These are phyloP conservation scores for Hypoxylon rubiginosum DNA, from an alignment of 2,329 filamentous ascomycete genomes.

Conservation along the genomic window DNA sequence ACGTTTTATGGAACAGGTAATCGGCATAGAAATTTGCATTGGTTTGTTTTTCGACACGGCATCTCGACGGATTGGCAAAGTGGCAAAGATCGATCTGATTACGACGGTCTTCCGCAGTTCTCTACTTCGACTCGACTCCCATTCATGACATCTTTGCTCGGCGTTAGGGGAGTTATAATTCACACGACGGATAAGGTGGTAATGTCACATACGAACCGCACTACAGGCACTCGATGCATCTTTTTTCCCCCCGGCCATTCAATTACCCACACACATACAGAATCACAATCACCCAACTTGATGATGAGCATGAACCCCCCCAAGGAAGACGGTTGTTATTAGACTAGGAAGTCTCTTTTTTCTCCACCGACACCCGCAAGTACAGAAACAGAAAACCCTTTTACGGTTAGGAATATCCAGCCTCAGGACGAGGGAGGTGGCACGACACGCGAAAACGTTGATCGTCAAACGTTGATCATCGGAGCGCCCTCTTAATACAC, in stretches of 20 bases:
- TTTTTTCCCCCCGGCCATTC: constrained; percentile 9
- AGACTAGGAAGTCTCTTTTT: constrained; percentile 32
- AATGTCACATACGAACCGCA: constrained; percentile 37
- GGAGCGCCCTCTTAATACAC: neutral
- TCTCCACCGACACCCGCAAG: neutral
- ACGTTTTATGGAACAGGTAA: constrained; percentile 33
- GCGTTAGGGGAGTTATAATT: constrained; percentile 22
- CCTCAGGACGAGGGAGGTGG: constrained; percentile 19
- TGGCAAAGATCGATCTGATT: constrained; percentile 28
- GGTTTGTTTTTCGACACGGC: constrained; percentile 29
- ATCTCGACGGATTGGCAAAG: constrained; percentile 35
- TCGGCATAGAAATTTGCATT: constrained; percentile 41
- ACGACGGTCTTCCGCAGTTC: constrained; percentile 12
- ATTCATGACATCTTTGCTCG: constrained; percentile 26
- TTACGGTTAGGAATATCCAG: constrained; percentile 21
- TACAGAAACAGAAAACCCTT: constrained; percentile 11
- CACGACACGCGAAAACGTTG: constrained; percentile 15
- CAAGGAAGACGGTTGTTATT: constrained; percentile 35
- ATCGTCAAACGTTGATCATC: neutral
- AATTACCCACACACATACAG: constrained; percentile 9
- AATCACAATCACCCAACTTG: constrained; percentile 23
- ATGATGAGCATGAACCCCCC: constrained; percentile 29
- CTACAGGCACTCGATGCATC: constrained; percentile 12
- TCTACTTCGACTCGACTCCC: constrained; percentile 16
- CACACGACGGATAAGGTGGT: constrained; percentile 26